Percentiles rank a stretch among this genome's conserved stretches.
These are phyloP conservation scores for Fusarium sp. DNA, from an alignment of 2,329 filamentous ascomycete genomes.

Conservation along the genomic window DNA sequence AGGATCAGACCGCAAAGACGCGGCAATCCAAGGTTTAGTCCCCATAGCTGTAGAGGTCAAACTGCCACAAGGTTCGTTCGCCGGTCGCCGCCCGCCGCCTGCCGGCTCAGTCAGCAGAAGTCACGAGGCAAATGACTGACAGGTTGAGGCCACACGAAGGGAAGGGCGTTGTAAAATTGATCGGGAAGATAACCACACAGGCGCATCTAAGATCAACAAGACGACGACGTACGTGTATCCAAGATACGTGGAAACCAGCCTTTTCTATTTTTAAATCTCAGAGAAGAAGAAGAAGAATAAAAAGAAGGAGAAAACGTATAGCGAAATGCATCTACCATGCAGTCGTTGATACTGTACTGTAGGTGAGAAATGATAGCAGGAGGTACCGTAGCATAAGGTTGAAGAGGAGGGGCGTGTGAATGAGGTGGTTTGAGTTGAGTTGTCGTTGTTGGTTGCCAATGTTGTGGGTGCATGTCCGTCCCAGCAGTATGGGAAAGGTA, in stretches of 20 bases:
- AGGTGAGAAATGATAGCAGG: background rate
- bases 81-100: conserved; percentile 29
- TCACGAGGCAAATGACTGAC: conserved; percentile 24
- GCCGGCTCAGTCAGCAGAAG: conserved; percentile 24
- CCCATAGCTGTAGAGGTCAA: conserved; percentile 22
- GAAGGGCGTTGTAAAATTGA: background rate
- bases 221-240: background rate
- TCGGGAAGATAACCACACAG: background rate
- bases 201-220: background rate
- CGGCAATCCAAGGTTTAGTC: conserved; percentile 41
- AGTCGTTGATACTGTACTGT: background rate
- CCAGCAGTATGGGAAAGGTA: conserved; percentile 44
- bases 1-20: conserved; percentile 6
- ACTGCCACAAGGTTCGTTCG: conserved; percentile 24
- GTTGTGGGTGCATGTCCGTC: conserved; percentile 31
- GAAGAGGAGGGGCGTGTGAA: conserved; percentile 13
- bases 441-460: conserved; percentile 12
- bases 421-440: conserved; percentile 19
- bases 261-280: background rate
- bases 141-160: conserved; percentile 1
- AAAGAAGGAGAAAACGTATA: too few species aligned
- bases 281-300: too few species aligned
- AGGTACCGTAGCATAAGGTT: background rate
- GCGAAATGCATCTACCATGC: too few species aligned
- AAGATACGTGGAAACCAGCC: background rate